Evolutionary conservation across 129 eudicot species (phyloP).

Genomic region (Glebionis coronaria): DNA sequence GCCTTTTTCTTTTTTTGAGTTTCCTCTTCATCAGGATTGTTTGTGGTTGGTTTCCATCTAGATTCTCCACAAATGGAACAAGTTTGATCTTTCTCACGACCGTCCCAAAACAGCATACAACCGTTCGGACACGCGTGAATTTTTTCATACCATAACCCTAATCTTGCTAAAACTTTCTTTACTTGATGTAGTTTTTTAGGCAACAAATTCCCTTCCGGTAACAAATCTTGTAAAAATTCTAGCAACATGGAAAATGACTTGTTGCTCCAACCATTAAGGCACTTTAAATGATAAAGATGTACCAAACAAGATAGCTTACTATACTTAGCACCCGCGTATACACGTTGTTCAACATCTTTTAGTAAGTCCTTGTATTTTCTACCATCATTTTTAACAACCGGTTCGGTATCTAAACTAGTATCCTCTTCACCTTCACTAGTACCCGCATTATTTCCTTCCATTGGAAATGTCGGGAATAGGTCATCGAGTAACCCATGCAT

Average conservation of each 20-base stretch:
- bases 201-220: neutral
- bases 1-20: neutral
- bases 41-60: neutral
- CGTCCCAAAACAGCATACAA: neutral
- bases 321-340: neutral
- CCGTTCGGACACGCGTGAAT: too few relatives aligned
- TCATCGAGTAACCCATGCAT: too few relatives aligned
- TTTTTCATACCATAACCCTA: too few relatives aligned
- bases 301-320: neutral
- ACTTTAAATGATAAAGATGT: neutral
- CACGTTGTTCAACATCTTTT: neutral
- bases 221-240: neutral
- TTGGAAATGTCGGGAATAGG: too few relatives aligned
- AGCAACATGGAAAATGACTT: slow-evolving; percentile 7
- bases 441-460: too few relatives aligned
- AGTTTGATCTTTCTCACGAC: neutral
- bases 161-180: too few relatives aligned
- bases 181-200: neutral
- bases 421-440: too few relatives aligned
- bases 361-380: neutral
- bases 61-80: neutral
- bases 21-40: neutral
- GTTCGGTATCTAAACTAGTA: too few relatives aligned
- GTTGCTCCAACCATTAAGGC: slow-evolving; percentile 8
- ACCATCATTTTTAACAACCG: too few relatives aligned